Conservation (phyloP, 2,329 filamentous ascomycete species). For the Albophoma yamanashiensis region DNA sequence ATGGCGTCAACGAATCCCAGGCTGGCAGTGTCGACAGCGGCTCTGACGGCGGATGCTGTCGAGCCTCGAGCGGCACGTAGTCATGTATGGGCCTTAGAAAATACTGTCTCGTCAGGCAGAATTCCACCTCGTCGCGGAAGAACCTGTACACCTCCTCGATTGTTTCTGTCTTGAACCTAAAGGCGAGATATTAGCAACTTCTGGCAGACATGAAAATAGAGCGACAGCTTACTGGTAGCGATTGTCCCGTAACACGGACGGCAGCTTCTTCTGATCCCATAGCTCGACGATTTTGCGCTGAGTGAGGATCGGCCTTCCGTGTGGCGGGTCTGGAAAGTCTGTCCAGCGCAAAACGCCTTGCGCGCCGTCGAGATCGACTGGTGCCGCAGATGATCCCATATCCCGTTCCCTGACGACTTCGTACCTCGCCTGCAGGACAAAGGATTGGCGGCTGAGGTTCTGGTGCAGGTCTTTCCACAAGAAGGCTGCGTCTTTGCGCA, state of each 20-base stretch:
- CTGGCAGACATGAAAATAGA: too few relatives aligned
- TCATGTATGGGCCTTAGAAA: constrained; percentile 22
- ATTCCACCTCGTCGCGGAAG: constrained; percentile 44
- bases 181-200: constrained; percentile 2
- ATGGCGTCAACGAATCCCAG: constrained; percentile 33
- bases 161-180: constrained; percentile 40
- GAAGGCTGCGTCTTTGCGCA: constrained; percentile 23
- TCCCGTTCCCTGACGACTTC: constrained; percentile 37
- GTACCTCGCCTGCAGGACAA: constrained; percentile 44
- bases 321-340: constrained; percentile 48
- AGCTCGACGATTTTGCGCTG: constrained; percentile 47
- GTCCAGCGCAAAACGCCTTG: constrained; percentile 44
- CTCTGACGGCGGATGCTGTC: constrained; percentile 4
- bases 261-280: constrained; percentile 37
- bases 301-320: constrained; percentile 32
- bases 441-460: constrained; percentile 45
- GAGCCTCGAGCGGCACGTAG: constrained; percentile 20
- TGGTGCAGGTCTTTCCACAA: constrained; percentile 45
- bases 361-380: constrained; percentile 28
- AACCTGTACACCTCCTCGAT: constrained; percentile 44
- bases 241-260: constrained; percentile 39
- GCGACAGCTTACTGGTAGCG: constrained; percentile 33
- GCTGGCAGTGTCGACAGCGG: constrained; percentile 27
- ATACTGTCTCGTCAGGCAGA: constrained; percentile 38
- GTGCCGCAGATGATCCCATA: constrained; percentile 25